Base-by-base conservation (phyloP, 2,329 filamentous ascomycete genomes). In the Fusarium bactridioides region DNA sequence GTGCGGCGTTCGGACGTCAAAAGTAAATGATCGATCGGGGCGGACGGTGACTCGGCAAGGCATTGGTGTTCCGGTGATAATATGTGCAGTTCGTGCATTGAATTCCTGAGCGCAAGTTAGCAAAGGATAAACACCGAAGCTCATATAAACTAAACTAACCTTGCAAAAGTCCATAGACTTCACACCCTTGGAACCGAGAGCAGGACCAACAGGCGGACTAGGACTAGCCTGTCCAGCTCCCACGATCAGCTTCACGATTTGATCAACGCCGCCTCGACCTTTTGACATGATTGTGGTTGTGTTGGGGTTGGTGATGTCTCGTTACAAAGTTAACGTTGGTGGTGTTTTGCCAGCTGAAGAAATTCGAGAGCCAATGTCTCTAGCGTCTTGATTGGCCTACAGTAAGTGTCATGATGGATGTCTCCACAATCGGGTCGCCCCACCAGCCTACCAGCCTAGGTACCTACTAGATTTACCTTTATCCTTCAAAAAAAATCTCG, bases 131-230 rank as follows among this genome's bases (percentile, higher is more conserved):
- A 13, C 8, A 27, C 27, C 13, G 53, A 18, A 21, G 43, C 21
- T 44, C 21, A 48, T n/a, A 47, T 56, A 61, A 38, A 33, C 31
- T 15, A 33, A 56, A 51, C 82, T 69, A 69, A 97, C 95, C 89
- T 98, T 98, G 90, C 96, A 98, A 82, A 98, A 99, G 84, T 99
- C 96, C 92, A 99, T 99, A 65, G 93, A 97, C 87, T 99, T 99
- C 71, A 99, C 93, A 87, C 96, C 96, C 86, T 98, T 98, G 82
- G 92, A 95, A 84, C 96, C 96, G 74, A 99, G 89, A 60, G 96
- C 96, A 65, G 96, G 96, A 86, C 96, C 96, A 78, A 99, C 95
- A 9, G 96, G 96, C 38, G 96, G 96, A 84, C 94, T 97, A 35
- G 96, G 96, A 78, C 92, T 95, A 67, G 96, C 96, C 83, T 98